A percentile compares a stretch with the other conserved stretches of the same genome.
Evolutionary conservation across 371 early-diverging fungal genomes (phyloP).

Genomic region (Syncephalastrum contaminatum): DNA sequence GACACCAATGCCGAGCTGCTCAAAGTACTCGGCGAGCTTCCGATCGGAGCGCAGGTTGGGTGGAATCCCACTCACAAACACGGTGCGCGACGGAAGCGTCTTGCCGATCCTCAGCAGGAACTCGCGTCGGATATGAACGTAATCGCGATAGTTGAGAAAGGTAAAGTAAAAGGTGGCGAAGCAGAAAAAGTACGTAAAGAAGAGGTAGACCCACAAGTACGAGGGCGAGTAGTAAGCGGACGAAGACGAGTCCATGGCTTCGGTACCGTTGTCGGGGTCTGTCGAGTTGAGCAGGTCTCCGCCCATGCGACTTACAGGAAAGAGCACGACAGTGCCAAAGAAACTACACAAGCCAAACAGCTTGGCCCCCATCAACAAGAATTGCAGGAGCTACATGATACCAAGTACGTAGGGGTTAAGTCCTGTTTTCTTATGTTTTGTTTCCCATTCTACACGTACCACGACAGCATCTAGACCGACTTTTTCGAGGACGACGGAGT

Average conservation of each 20-base stretch:
- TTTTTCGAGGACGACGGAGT: conserved; percentile 57
- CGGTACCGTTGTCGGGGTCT: conserved; percentile 9
- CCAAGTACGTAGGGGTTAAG: not conserved
- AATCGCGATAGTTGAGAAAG: conserved; percentile 61
- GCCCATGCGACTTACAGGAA: conserved; percentile 49
- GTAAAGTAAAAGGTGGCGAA: conserved; percentile 59
- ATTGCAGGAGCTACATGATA: conserved; percentile 46
- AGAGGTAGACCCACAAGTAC: conserved; percentile 55
- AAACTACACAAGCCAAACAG: conserved; percentile 50
- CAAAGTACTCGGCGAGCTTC: conserved; percentile 57
- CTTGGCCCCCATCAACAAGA: conserved; percentile 50
- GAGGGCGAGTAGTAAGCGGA: conserved; percentile 24
- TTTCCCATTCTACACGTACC: conserved; percentile 22
- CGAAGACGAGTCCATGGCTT: not conserved
- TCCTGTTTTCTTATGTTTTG: not conserved
- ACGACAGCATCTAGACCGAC: conserved; percentile 72
- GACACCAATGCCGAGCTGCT: conserved; percentile 51
- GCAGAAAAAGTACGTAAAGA: conserved; percentile 65
- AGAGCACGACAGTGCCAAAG: conserved; percentile 46
- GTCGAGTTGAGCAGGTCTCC: conserved; percentile 35
- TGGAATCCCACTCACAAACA: conserved; percentile 64
- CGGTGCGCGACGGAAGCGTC: conserved; percentile 54
- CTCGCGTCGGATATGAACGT: conserved; percentile 52
- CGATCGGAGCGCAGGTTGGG: conserved; percentile 47
- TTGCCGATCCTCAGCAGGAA: conserved; percentile 50